Evolutionary conservation across 2,329 filamentous ascomycete genomes (phyloP).

Genomic region (Penicillium occitanis): DNA sequence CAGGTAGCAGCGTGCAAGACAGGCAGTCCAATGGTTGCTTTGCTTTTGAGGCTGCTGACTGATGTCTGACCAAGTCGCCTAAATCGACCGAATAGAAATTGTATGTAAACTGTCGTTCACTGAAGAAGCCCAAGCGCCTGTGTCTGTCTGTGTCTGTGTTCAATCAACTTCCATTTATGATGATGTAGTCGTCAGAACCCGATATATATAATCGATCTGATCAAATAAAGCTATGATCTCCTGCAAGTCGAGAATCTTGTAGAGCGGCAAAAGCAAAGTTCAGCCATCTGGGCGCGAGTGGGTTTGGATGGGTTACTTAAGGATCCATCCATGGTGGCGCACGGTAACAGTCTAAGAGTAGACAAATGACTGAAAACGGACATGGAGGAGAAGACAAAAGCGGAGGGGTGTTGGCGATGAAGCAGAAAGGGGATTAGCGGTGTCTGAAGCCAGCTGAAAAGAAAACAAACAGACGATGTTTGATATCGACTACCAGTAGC

Average conservation of each 20-base stretch:
- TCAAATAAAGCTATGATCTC: not conserved
- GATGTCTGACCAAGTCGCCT: not conserved
- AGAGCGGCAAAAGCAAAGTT: constrained; percentile 10
- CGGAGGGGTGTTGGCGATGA: constrained; percentile 4
- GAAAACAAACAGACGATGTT: not conserved
- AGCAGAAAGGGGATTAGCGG: constrained; percentile 1
- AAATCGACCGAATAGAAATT: not conserved
- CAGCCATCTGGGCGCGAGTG: constrained; percentile 1
- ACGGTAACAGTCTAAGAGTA: not conserved
- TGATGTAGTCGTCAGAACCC: not conserved
- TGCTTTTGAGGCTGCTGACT: constrained; percentile 3
- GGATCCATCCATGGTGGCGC: constrained; percentile 15
- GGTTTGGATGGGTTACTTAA: not conserved
- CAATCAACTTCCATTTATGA: not conserved
- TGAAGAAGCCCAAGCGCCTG: not conserved
- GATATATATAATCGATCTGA: not conserved
- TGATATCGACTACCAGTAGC: too few species aligned
- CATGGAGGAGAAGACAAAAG: not conserved
- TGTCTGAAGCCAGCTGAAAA: constrained; percentile 19
- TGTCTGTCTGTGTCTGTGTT: not conserved
- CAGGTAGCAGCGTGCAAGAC: not conserved
- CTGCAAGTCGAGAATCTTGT: not conserved
- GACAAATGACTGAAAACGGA: constrained; percentile 15
- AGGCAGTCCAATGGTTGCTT: not conserved
- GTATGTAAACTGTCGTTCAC: not conserved